Conservation (phyloP, 257 asterid genomes). For the Anisodus acutangulus region DNA sequence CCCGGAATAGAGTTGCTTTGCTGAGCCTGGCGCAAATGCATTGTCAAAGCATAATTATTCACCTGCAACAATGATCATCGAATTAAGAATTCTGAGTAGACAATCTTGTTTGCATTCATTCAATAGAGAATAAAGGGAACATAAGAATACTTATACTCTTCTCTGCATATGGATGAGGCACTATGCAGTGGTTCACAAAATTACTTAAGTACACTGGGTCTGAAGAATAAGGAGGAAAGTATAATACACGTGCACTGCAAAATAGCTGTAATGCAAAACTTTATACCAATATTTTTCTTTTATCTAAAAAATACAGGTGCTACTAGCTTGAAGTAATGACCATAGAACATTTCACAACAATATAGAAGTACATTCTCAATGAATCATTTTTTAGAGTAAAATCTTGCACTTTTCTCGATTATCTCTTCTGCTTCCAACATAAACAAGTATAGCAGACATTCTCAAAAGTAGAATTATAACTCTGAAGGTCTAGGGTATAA, state of each 20-base stretch:
- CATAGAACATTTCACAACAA: background rate
- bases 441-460: conserved; percentile 6
- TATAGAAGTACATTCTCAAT: background rate
- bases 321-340: conserved; percentile 19
- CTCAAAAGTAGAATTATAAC: conserved; percentile 2
- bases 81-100: background rate
- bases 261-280: conserved; percentile 1
- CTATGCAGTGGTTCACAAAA: background rate
- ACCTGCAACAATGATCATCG: conserved; percentile 50
- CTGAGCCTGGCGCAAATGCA: conserved; percentile 74
- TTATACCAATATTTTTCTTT: background rate
- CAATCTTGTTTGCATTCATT: conserved; percentile 16
- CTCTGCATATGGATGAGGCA: background rate
- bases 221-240: background rate
- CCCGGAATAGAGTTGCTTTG: conserved; percentile 64
- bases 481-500: background rate
- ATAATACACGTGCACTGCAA: background rate
- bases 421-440: background rate
- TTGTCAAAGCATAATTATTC: conserved; percentile 70
- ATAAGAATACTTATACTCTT: background rate
- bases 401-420: background rate
- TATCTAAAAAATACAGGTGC: conserved; percentile 12
- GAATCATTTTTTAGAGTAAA: background rate
- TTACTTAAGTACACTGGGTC: background rate
- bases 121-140: background rate